Evolutionary conservation across 2,329 filamentous ascomycete species (phyloP).

Genomic region (Exutisphaerella laricina): DNA sequence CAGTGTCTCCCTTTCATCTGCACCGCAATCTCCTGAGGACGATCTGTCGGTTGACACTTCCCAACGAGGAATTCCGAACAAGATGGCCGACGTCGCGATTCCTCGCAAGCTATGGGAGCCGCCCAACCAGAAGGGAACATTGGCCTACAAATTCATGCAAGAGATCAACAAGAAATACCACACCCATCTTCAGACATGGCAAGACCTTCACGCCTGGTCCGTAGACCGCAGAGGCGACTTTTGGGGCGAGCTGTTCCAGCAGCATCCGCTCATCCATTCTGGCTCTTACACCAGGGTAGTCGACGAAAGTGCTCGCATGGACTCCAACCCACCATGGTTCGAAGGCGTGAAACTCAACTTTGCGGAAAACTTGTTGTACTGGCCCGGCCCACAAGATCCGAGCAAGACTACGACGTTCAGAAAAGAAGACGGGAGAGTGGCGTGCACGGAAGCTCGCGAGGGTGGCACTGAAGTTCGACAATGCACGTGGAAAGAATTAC

Average conservation of each 20-base stretch:
- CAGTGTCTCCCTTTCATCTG: too few relatives aligned
- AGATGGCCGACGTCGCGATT: constrained; percentile 15
- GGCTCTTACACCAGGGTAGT: constrained; percentile 52
- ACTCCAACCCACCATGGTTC: constrained; percentile 71
- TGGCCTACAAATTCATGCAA: constrained; percentile 64
- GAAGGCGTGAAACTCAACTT: constrained; percentile 68
- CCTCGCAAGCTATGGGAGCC: constrained; percentile 46
- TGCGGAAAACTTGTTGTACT: constrained; percentile 73
- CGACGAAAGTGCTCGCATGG: constrained; percentile 64
- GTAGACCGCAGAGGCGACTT: constrained; percentile 57
- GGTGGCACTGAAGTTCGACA: constrained; percentile 50
- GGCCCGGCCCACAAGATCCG: constrained; percentile 38
- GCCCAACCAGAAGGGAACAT: constrained; percentile 41
- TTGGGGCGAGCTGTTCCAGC: constrained; percentile 59
- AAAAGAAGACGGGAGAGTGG: constrained; percentile 68
- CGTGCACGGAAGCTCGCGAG: constrained; percentile 67
- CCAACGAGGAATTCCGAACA: too few relatives aligned
- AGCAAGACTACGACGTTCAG: constrained; percentile 48
- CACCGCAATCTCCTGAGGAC: too few relatives aligned
- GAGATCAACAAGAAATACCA: constrained; percentile 54
- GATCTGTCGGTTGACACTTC: too few relatives aligned
- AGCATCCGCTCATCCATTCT: constrained; percentile 56
- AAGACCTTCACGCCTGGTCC: constrained; percentile 66
- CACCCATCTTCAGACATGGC: constrained; percentile 59
- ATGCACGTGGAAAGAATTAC: constrained; percentile 63